phyloP scores from a whole-genome alignment of 768 basidiomycete species.

The Amanita inopinata region DNA sequence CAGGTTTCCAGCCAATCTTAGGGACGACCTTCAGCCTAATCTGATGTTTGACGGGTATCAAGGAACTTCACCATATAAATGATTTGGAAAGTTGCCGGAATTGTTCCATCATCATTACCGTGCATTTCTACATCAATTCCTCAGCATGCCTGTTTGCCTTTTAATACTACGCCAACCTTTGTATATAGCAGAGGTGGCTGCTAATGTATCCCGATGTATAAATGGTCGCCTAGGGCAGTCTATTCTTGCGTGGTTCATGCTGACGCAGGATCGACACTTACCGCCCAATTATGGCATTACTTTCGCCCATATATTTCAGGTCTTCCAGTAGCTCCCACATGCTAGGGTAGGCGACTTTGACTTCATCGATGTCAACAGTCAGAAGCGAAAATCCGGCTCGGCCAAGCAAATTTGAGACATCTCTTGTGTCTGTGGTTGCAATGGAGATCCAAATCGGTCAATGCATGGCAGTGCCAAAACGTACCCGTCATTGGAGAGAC shows the following conservation, averaged over 20 bases:
- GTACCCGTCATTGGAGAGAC: constrained; percentile 96
- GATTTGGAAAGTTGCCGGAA: constrained; percentile 94
- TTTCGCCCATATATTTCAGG: constrained; percentile 93
- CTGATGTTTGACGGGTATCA: background rate
- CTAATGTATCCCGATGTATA: constrained; percentile 76
- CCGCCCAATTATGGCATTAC: constrained; percentile 84
- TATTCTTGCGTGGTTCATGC: background rate
- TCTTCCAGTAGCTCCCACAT: constrained; percentile 97
- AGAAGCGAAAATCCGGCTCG: constrained; percentile 91
- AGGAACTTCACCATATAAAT: constrained; percentile 74
- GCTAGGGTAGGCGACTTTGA: constrained; percentile 82
- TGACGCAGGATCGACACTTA: constrained; percentile 19
- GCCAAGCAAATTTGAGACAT: constrained; percentile 85
- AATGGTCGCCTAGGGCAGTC: constrained; percentile 41
- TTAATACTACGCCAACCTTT: constrained; percentile 42
- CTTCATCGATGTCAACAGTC: constrained; percentile 93
- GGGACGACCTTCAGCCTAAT: constrained; percentile 2
- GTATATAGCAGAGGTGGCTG: constrained; percentile 91
- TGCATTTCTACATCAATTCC: constrained; percentile 55
- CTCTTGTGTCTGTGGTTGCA: constrained; percentile 62
- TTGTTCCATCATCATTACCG: constrained; percentile 69
- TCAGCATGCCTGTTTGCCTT: background rate
- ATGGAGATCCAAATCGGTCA: background rate
- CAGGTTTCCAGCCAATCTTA: constrained; percentile 40
- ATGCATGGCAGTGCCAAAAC: constrained; percentile 12